These are phyloP conservation scores for Davidsoniella eucalypti DNA, from an alignment of 2,329 filamentous ascomycete genomes.

Conservation along the genomic window DNA sequence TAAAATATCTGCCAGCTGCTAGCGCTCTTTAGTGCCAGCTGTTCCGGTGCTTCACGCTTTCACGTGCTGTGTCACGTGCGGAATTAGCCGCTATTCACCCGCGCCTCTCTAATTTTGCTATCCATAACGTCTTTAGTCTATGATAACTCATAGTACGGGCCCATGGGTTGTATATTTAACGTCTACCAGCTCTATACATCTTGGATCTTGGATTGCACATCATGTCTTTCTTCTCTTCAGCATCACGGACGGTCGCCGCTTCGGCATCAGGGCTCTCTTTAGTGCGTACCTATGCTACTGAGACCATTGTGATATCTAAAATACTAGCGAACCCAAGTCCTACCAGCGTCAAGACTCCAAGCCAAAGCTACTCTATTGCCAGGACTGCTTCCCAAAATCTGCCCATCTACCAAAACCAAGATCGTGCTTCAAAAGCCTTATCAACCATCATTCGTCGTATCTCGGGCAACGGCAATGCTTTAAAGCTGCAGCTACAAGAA, in stretches of 20 bases:
- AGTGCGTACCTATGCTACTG: constrained; percentile 14
- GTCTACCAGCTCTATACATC: too few species aligned
- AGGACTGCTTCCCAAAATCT: constrained; percentile 56
- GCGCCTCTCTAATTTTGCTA: too few species aligned
- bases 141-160: too few species aligned
- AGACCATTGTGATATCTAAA: constrained; percentile 12
- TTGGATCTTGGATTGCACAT: not conserved
- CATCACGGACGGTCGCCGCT: constrained; percentile 3
- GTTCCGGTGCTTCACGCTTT: too few species aligned
- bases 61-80: too few species aligned
- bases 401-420: constrained; percentile 61
- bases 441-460: constrained; percentile 64
- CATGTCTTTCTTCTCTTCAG: not conserved
- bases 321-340: constrained; percentile 11
- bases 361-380: constrained; percentile 47
- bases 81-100: too few species aligned
- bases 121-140: too few species aligned
- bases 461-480: constrained; percentile 49
- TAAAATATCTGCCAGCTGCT: too few species aligned
- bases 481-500: constrained; percentile 46
- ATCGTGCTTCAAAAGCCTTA: constrained; percentile 55
- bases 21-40: too few species aligned
- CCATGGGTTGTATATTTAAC: too few species aligned
- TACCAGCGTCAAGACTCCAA: constrained; percentile 21
- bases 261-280: constrained; percentile 6